Evolutionary conservation across 2,329 filamentous ascomycete genomes (phyloP), one percentile per base, ranked within the genome.

Genomic region (Ophiostoma quercus): DNA sequence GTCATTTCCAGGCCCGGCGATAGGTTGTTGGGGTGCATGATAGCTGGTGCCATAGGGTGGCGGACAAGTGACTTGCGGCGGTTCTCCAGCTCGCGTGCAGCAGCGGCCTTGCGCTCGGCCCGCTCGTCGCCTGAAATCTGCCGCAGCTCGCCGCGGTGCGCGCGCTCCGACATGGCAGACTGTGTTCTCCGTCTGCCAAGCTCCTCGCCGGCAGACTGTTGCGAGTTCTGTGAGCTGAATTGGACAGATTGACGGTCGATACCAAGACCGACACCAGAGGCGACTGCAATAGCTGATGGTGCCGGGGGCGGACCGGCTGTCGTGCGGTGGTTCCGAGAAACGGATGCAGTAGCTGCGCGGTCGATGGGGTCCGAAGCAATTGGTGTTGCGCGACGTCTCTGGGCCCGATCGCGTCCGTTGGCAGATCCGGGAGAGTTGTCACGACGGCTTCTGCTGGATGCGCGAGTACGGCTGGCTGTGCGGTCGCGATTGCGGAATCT

Each of bases 81-180:
- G 75, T 95, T 92, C 78, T 97, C 94, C 0, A 98, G 85, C 78
- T 97, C 94, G 66, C 90, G 88, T 8, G 93, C 92, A 11, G 91
- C 91, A 67, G 88, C 82, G 73, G 92, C 90, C 79, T 90, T 92
- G 79, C 89, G 90, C 66, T 84, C 80, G 71, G 87, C 85, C 66
- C 86, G 82, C 71, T 91, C 88, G 43, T 87, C 84, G 74, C 83
- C 88, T 74, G 67, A 67, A 25, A 84, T 83, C 70, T 81, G 78
- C 71, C 80, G 83, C 71, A 88, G 76, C 71, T 89, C 87, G 3
- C 85, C 85, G 19, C 80, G 81, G 72, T 73, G 71, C 1, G 71
- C 85, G n/a, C 80, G 81, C 72, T 73, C 71, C 1, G 71, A 67
- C 67, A 54, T 60, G 19, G 68, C 83, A 82, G 63, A 83, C 80